A percentile compares a stretch with the other conserved stretches of the same genome.
phyloP scores from a whole-genome alignment of 805 yeast species.

The Nematodospora valgi region DNA sequence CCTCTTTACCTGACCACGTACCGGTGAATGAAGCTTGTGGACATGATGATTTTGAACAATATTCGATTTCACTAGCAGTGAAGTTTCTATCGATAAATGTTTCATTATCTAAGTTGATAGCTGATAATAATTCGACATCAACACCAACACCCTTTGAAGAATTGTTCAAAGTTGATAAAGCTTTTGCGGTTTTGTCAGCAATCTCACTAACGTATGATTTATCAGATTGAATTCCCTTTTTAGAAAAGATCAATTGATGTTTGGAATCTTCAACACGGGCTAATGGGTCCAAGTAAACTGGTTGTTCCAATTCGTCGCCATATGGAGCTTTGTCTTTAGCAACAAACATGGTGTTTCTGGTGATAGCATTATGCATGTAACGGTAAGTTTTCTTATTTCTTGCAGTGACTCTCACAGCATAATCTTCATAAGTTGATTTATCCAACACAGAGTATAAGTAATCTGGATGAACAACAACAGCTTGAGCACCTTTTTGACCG shows the following conservation, averaged over 20 bases:
- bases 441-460: constrained; percentile 84
- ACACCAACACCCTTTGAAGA: constrained; percentile 83
- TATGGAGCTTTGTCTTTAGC: constrained; percentile 95
- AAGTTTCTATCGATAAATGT: constrained; percentile 92
- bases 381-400: constrained; percentile 91
- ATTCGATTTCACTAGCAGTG: constrained; percentile 73
- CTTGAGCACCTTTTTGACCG: constrained; percentile 99
- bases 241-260: constrained; percentile 45
- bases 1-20: constrained; percentile 99
- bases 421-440: constrained; percentile 65
- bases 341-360: constrained; percentile 85
- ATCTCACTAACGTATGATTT: constrained; percentile 42
- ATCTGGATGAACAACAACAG: constrained; percentile 87
- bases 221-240: constrained; percentile 48
- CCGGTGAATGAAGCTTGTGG: constrained; percentile 94
- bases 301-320: constrained; percentile 79
- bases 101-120: constrained; percentile 81
- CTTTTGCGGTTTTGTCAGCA: constrained; percentile 59
- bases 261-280: constrained; percentile 60
- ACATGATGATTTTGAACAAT: constrained; percentile 70
- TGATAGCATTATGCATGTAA: constrained; percentile 93
- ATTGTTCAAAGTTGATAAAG: constrained; percentile 55
- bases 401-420: constrained; percentile 63
- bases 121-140: constrained; percentile 85
- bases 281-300: constrained; percentile 94